phyloP scores from a whole-genome alignment of 371 early-diverging fungal genomes.

The Batkoa obscura region DNA sequence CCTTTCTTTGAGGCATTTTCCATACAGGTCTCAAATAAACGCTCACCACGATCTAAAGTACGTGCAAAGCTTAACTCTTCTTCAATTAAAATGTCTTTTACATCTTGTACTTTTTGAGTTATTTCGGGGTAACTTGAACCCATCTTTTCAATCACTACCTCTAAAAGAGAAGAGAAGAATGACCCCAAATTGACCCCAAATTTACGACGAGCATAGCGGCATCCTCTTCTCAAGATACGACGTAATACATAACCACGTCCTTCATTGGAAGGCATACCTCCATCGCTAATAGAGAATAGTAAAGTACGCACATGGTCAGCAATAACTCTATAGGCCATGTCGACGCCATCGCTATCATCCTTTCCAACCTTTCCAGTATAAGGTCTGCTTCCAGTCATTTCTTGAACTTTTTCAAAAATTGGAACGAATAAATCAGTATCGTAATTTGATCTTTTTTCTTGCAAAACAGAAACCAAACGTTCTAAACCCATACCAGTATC shows the following conservation, averaged over 20 bases:
- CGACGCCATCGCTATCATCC: slow-evolving; percentile 83
- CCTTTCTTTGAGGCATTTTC: slow-evolving; percentile 43
- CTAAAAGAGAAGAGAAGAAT: slow-evolving; percentile 83
- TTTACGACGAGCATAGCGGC: slow-evolving; percentile 86
- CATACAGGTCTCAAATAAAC: slow-evolving; percentile 72
- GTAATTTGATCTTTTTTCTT: slow-evolving; percentile 95
- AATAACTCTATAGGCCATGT: slow-evolving; percentile 97
- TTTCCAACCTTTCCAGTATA: slow-evolving; percentile 77
- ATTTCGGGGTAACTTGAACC: slow-evolving; percentile 83
- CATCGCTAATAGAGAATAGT: slow-evolving; percentile 94
- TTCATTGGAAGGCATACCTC: slow-evolving; percentile 92
- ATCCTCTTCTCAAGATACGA: slow-evolving; percentile 95
- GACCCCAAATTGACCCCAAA: slow-evolving; percentile 74
- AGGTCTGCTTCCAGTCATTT: slow-evolving; percentile 62
- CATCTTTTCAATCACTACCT: slow-evolving; percentile 67
- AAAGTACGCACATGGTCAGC: slow-evolving; percentile 98
- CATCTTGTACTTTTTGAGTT: slow-evolving; percentile 38
- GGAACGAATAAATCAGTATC: slow-evolving; percentile 90
- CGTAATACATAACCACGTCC: slow-evolving; percentile 99
- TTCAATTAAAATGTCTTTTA: slow-evolving; percentile 86
- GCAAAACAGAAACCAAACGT: slow-evolving; percentile 92
- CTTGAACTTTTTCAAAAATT: slow-evolving; percentile 67
- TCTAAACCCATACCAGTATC: slow-evolving; percentile 99
- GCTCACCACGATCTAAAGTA: slow-evolving; percentile 96
- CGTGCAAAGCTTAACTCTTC: slow-evolving; percentile 95